A percentile compares a stretch with the other conserved stretches of the same genome.
phyloP scores from a whole-genome alignment of 140 eudicot species.

The Artemisia princeps region DNA sequence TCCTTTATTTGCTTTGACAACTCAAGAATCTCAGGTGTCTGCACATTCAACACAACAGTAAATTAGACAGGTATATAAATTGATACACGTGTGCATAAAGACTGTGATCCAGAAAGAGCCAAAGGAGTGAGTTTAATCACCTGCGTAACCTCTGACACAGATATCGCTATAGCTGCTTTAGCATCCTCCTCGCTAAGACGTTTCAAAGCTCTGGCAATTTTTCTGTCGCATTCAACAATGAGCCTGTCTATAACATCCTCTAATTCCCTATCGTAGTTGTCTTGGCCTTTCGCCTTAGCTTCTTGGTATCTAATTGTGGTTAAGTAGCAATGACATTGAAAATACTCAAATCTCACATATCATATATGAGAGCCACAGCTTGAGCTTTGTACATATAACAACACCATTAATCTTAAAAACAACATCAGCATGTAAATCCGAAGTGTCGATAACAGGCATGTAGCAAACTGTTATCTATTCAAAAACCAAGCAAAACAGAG shows the following conservation, averaged over 20 bases:
- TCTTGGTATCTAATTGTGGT: slow-evolving; percentile 74
- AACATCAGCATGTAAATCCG: too few relatives aligned
- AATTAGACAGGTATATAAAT: slow-evolving; percentile 1
- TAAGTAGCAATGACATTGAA: slow-evolving; percentile 31
- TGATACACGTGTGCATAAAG: not conserved
- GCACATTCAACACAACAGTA: slow-evolving; percentile 25
- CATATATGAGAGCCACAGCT: not conserved
- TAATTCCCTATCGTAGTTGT: slow-evolving; percentile 80
- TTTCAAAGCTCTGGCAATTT: slow-evolving; percentile 86
- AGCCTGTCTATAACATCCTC: slow-evolving; percentile 96
- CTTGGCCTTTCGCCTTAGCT: slow-evolving; percentile 70
- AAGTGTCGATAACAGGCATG: too few relatives aligned
- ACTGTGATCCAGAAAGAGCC: not conserved
- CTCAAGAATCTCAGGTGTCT: slow-evolving; percentile 82
- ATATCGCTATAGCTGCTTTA: slow-evolving; percentile 94
- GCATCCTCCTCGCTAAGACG: slow-evolving; percentile 98
- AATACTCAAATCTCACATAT: slow-evolving; percentile 7
- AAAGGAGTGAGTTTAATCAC: slow-evolving; percentile 26
- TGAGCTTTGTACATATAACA: not conserved
- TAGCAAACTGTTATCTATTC: too few relatives aligned
- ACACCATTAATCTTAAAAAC: too few relatives aligned
- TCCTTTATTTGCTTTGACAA: slow-evolving; percentile 84
- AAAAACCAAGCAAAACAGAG: too few relatives aligned
- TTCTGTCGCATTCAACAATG: slow-evolving; percentile 86
- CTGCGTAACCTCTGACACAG: slow-evolving; percentile 89